Conservation (phyloP, 768 basidiomycete species). For the Lentinula raphanica region DNA sequence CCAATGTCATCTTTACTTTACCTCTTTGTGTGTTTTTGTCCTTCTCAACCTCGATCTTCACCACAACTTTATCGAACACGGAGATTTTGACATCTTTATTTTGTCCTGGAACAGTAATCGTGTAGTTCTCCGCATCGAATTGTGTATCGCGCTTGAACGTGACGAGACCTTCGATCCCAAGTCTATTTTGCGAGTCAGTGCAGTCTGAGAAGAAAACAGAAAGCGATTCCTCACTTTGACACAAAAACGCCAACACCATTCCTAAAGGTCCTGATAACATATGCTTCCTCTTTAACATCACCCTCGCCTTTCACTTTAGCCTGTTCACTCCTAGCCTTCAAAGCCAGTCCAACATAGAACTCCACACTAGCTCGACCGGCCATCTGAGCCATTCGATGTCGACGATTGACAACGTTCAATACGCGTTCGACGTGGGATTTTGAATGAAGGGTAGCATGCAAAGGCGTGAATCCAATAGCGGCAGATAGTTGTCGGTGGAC, state of each 20-base stretch:
- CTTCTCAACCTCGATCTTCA: slow-evolving; percentile 91
- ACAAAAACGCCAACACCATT: slow-evolving; percentile 98
- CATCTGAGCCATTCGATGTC: slow-evolving; percentile 97
- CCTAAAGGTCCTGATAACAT: slow-evolving; percentile 88
- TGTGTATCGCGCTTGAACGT: slow-evolving; percentile 87
- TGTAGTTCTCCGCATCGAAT: slow-evolving; percentile 90
- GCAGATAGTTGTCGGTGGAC: slow-evolving; percentile 92
- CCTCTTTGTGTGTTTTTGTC: slow-evolving; percentile 91
- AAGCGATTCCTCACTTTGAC: slow-evolving; percentile 59
- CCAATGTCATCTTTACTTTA: slow-evolving; percentile 78
- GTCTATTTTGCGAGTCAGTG: slow-evolving; percentile 36
- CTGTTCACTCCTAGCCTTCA: slow-evolving; percentile 59
- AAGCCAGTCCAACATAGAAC: slow-evolving; percentile 92
- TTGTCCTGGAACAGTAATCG: slow-evolving; percentile 58
- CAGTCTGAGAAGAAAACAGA: not conserved
- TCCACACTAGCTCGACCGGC: slow-evolving; percentile 94
- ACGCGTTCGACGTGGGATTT: slow-evolving; percentile 84
- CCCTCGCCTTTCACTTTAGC: slow-evolving; percentile 27
- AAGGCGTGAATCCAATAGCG: slow-evolving; percentile 75
- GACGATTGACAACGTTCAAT: slow-evolving; percentile 80
- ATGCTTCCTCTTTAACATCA: slow-evolving; percentile 73
- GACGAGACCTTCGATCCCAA: slow-evolving; percentile 91
- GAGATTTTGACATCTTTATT: slow-evolving; percentile 55
- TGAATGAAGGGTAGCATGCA: slow-evolving; percentile 86
- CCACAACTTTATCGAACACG: slow-evolving; percentile 90